Conservation (phyloP, 768 basidiomycete species). For the Crucibulum laeve region DNA sequence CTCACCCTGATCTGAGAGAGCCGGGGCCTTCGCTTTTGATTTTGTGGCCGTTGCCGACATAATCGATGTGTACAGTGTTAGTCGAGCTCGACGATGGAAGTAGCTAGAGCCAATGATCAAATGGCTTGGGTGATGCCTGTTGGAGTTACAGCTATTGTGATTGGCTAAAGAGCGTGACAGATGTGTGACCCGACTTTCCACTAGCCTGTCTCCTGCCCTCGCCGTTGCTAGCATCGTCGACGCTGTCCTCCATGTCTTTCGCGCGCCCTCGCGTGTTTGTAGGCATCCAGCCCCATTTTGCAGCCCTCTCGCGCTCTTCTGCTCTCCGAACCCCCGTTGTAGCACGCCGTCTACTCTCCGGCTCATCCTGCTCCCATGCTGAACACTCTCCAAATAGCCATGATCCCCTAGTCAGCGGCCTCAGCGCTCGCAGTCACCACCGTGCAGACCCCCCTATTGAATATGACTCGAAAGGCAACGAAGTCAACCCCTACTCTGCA, state of each 20-base stretch:
- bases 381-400: slow-evolving; percentile 27
- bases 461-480: slow-evolving; percentile 42
- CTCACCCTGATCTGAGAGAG: slow-evolving; percentile 72
- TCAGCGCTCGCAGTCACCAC: slow-evolving; percentile 26
- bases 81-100: slow-evolving; percentile 3
- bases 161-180: slow-evolving; percentile 34
- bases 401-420: slow-evolving; percentile 30
- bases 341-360: slow-evolving; percentile 50
- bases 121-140: too few relatives aligned
- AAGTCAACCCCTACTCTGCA: slow-evolving; percentile 64
- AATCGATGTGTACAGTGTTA: slow-evolving; percentile 10
- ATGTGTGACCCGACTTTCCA: slow-evolving; percentile 18
- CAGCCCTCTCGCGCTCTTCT: slow-evolving; percentile 22
- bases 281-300: slow-evolving; percentile 47
- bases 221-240: slow-evolving; percentile 39
- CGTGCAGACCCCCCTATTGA: slow-evolving; percentile 15
- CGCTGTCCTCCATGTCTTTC: slow-evolving; percentile 48
- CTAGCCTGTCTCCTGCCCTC: slow-evolving; percentile 21
- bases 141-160: slow-evolving; percentile 35
- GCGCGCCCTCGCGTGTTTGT: slow-evolving; percentile 45
- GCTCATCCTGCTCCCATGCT: slow-evolving; percentile 31
- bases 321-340: slow-evolving; percentile 30
- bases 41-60: slow-evolving; percentile 52
- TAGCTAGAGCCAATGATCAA: too few relatives aligned
- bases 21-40: slow-evolving; percentile 52